Evolutionary conservation across 2,329 filamentous ascomycete species (phyloP), one percentile per base, ranked within the genome.

Genomic region (Phialemoniopsis sp.): DNA sequence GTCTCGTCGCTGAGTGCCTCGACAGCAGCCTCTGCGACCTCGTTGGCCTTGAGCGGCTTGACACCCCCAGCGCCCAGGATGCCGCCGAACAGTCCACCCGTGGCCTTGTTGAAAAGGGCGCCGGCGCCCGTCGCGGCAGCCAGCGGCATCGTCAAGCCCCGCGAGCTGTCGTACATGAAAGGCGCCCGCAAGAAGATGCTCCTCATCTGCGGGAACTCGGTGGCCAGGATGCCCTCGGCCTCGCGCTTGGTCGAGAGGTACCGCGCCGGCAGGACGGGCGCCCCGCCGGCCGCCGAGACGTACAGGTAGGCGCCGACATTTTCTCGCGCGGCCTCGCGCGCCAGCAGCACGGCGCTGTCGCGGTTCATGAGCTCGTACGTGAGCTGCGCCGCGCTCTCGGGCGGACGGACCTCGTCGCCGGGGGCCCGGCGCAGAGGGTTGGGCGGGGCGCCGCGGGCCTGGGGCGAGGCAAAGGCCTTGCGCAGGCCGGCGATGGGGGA

Each of bases 301-400:
- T 89, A 97, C 43, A 85, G 80, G 58, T 95, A 96, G 0, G 82
- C 79, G 14, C 73, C 66, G 13, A 84, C 82, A 29, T 79, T 72
- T 43, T 80, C 78, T 28, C 67, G 67, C 18, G 75, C 73, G 2
- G 89, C 82, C 58, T 91, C 87, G 54, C 84, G 80, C 13, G 91
- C 93, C 13, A 96, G 74, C 39, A 84, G 77, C 45, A 97, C 80
- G 35, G 91, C 91, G 67, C 72, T 80, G 66, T 97, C 91, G 41
- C 93, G 79, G 67, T 98, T 98, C 89, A 98, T 96, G 44, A 89
- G 74, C 68, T 97, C 93, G 68, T 98, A 98, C 14, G 91, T 96
- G 53, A 95, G 72, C 64, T 93, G 45, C 70, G 76, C 59, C 87
- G 82, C 38, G 80, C 72, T 1, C 21, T 26, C 21, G 21, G 21